Base-by-base conservation (phyloP, 345 rosid species). In the Citrus unshiu region DNA sequence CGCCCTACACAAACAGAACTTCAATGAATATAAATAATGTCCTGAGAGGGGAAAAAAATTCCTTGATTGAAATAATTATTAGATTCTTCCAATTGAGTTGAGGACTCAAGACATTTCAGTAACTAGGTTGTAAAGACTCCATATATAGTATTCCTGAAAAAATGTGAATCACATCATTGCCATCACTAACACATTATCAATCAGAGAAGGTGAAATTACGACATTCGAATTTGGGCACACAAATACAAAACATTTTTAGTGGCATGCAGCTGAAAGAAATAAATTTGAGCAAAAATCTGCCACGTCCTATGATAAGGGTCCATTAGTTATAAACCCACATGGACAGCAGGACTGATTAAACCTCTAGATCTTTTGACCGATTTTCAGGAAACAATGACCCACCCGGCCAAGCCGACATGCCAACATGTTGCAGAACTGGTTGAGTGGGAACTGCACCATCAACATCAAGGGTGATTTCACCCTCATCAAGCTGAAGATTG, bases 351-450 rank as follows among this genome's bases (percentile, higher is more conserved):
- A 65, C 75, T 49, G 62, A 61, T 79, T 56, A 16, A 30, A 54
- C 51, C 24, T 63, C 18, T 3, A 39, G 60, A 68, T 54, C 37
- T 74, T 54, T n/a, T 37, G 16, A 75, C 29, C 69, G 35, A 59
- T n/a, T 30, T 39, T 73, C 49, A 75, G 46, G 61, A 62, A 75
- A 57, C 22, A 76, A 40, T 54, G 72, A 62, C 69, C 86, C 66
- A 93, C 99, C 99, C 70, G 99, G 99, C 99, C 98, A 93, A 46
- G 95, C 98, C 81, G 95, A 85, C 78, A 95, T 91, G 75, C 99
- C 99, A 82, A 90, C 88, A 83, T 95, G 99, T 80, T 95, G 95
- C 74, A 95, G 88, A 84, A 93, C 95, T 19, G 98, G 98, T 83
- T 91, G 90, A 82, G 91, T 90, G 40, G 98, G 98, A 82, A 92